Evolutionary conservation across 192 early-diverging fungal genomes (phyloP).

Genomic region (Gaertneriomyces sp.): DNA sequence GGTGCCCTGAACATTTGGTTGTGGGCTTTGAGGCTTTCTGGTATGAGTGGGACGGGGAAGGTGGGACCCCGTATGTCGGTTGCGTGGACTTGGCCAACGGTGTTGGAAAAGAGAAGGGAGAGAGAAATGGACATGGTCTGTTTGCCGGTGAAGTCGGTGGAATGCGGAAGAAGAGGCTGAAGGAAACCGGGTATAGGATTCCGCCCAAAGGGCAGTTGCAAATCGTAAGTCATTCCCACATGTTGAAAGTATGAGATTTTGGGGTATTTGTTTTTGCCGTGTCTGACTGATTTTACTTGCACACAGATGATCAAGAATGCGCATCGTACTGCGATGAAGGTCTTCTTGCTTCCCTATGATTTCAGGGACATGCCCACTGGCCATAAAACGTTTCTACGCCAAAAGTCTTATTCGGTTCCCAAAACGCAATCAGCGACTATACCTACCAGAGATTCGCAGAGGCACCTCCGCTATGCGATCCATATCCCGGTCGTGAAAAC

Average conservation of each 20-base stretch:
- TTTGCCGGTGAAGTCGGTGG: slow-evolving; percentile 1
- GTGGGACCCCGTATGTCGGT: slow-evolving; percentile 71
- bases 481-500: slow-evolving; percentile 69
- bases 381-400: slow-evolving; percentile 75
- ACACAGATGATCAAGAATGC: slow-evolving; percentile 72
- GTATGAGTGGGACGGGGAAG: slow-evolving; percentile 64
- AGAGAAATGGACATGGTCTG: slow-evolving; percentile 1
- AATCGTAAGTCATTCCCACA: slow-evolving; percentile 45
- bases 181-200: slow-evolving; percentile 59
- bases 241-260: background rate
- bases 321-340: slow-evolving; percentile 69
- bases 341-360: slow-evolving; percentile 78
- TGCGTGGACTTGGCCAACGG: slow-evolving; percentile 45
- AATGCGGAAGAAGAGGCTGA: slow-evolving; percentile 13
- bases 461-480: slow-evolving; percentile 67
- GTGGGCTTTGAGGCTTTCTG: slow-evolving; percentile 70
- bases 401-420: slow-evolving; percentile 62
- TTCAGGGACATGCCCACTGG: slow-evolving; percentile 66
- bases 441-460: background rate
- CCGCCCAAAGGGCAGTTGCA: slow-evolving; percentile 73
- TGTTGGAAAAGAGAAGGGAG: slow-evolving; percentile 3
- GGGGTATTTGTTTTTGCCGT: background rate
- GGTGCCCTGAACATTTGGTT: slow-evolving; percentile 64
- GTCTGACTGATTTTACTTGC: background rate
- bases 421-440: background rate